Evolutionary conservation across 495 filamentous ascomycete species (phyloP), one percentile per base, ranked within the genome.

Genomic region (Chaetomium tenue): DNA sequence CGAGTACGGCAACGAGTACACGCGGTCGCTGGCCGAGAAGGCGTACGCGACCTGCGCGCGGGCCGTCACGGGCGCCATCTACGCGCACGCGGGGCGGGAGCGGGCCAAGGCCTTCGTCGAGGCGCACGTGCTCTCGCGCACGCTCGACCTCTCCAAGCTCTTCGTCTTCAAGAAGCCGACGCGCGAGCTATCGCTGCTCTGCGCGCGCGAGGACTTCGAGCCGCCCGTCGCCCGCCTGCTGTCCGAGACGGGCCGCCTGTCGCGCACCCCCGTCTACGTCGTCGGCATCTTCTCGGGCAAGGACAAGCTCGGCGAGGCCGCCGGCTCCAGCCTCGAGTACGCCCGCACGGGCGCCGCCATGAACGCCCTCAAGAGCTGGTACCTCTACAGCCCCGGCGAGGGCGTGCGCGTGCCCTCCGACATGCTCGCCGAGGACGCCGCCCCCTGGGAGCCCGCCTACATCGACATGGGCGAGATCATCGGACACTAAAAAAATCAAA

Each of bases 401-500:
- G 58, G 86, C 58, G 85, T 87, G 16, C 81, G 83, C 46, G 81
- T 97, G 54, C 94, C 94, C 28, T 95, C 90, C 75, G 87, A 92
- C 52, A 90, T 87, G 76, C 88, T 95, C 68, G 66, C 63, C 20
- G 75, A 83, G 63, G 80, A 78, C n/a, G 82, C 82, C 63, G 77
- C 75, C 60, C 79, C 81, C 15, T 98, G 92, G 88, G 88, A 87
- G 75, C 89, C 92, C n/a, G 86, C 86, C 25, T 81, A 93, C 73
- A 85, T 98, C 64, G 94, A 98, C 81, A 81, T 88, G 67, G 94
- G 94, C 40, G 94, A 98, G 81, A 84, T 98, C 63, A 82, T 96
- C 77, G 86, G 63, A 40, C 65, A 66, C n/a, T 72, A 72, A 63
- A 33, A 4, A 15, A 12, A n/a, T 16, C 30, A 33, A 7, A 6